A percentile compares a stretch with the other conserved stretches of the same genome.
Conservation (phyloP, 192 early-diverging fungal species). For the Paraglomus occultum region DNA sequence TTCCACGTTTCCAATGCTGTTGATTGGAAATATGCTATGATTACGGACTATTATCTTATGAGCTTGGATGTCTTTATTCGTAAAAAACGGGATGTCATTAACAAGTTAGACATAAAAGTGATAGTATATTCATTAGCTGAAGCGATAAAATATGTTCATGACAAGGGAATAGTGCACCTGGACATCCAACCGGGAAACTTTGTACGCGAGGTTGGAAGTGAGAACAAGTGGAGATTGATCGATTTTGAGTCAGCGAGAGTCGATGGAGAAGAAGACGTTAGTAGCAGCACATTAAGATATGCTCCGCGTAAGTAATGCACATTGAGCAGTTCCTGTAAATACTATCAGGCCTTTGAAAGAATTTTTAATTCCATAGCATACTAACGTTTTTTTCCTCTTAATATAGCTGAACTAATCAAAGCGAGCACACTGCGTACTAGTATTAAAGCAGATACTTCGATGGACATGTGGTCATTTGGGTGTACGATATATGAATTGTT, state of each 20-base stretch:
- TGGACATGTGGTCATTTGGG: constrained; percentile 46
- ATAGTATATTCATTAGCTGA: constrained; percentile 1
- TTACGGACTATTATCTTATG: not conserved
- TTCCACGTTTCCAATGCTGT: not conserved
- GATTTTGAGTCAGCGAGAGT: constrained; percentile 52
- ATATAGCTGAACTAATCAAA: not conserved
- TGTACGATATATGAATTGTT: constrained; percentile 40
- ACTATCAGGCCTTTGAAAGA: not conserved
- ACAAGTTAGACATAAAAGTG: not conserved
- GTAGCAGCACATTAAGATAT: constrained; percentile 47
- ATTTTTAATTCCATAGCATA: not conserved
- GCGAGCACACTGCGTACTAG: not conserved
- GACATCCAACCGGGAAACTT: constrained; percentile 22
- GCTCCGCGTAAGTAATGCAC: constrained; percentile 36
- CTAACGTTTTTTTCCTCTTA: not conserved
- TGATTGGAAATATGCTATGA: not conserved
- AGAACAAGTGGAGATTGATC: constrained; percentile 45
- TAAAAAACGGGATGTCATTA: not conserved
- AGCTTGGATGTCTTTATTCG: not conserved
- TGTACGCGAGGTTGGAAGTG: not conserved
- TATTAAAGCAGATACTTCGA: constrained; percentile 30
- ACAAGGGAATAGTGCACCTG: constrained; percentile 3
- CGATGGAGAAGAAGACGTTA: constrained; percentile 50
- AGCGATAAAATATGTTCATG: constrained; percentile 23
- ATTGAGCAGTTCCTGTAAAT: too few species aligned